A percentile compares a stretch with the other conserved stretches of the same genome.
Conservation (phyloP, 306 rosid species). For the Prunus kanzakura region DNA sequence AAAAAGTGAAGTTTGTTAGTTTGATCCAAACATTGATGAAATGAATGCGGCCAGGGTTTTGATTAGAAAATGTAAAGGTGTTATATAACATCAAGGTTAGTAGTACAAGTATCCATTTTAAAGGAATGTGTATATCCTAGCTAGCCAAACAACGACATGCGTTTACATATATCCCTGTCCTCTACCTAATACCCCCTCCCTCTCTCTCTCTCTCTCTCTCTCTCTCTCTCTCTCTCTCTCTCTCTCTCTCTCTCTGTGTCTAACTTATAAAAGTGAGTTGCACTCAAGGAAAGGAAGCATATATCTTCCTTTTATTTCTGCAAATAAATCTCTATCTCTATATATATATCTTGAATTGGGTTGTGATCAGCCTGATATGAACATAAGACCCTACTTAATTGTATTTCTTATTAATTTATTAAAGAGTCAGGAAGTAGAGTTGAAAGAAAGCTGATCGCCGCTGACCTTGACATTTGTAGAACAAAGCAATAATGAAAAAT, state of each 20-base stretch:
- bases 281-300: constrained; percentile 53
- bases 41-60: neutral
- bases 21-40: neutral
- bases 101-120: constrained; percentile 29
- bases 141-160: constrained; percentile 32
- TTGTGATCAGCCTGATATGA: neutral
- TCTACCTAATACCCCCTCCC: constrained; percentile 51
- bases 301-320: neutral
- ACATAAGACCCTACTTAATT: neutral
- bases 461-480: neutral
- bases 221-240: neutral
- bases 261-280: constrained; percentile 45
- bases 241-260: neutral
- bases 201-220: too few relatives aligned
- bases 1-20: too few relatives aligned
- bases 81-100: constrained; percentile 45
- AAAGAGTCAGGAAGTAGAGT: neutral
- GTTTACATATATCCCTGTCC: constrained; percentile 42
- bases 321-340: neutral
- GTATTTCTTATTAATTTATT: too few relatives aligned
- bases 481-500: neutral
- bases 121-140: constrained; percentile 30
- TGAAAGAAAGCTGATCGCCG: neutral
- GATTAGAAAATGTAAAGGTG: constrained; percentile 35
- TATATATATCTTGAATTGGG: neutral